Evolutionary conservation across 1,284 basidiomycete species (phyloP), one percentile per base, ranked within the genome.

Genomic region (Tetrapyrgos nigripes): DNA sequence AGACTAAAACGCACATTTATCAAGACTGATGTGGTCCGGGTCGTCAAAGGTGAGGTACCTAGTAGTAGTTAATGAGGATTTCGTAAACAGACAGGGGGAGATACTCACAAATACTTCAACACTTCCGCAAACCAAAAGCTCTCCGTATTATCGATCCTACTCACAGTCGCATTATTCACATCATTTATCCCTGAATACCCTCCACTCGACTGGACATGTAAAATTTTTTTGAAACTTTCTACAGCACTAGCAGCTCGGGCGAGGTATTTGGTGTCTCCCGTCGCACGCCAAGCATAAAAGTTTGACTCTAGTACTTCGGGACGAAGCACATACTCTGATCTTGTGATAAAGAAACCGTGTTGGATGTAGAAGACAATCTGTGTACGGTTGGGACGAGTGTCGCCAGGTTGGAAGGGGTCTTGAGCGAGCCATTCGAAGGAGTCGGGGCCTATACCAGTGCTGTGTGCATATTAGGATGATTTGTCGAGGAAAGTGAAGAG

Each of bases 41-140:
- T 90, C 86, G 64, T 89, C 87, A 68, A 91, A 91, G 0, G 88
- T 91, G 51, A 92, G 79, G 72, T 86, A 88, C 51, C 85, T 87
- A 57, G 35, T 13, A 40, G 35, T 26, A 17, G 14, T 24, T 21
- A 57, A 52, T 5, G 14, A 8, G 19, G 8, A 40, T 5, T n/a
- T 40, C 37, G 13, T n/a, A 17, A 40, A 6, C 4, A 9, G 14
- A 5, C 8, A 40, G 17, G 64, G 40, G 53, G 31, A 11, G 21
- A 33, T 35, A 78, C 82, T 58, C 53, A 89, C 86, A 91, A 67
- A 68, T 92, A 91, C 70, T 91, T 91, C 70, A 91, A 72, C 46
- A 88, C 87, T 72, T 92, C 89, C 0, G 84, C 88, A 63, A 87
- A 91, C 88, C 89, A 91, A 76, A 91, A 92, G 64, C 87, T 89